Evolutionary conservation across 306 rosid species (phyloP).

Genomic region (Castanea crenata): DNA sequence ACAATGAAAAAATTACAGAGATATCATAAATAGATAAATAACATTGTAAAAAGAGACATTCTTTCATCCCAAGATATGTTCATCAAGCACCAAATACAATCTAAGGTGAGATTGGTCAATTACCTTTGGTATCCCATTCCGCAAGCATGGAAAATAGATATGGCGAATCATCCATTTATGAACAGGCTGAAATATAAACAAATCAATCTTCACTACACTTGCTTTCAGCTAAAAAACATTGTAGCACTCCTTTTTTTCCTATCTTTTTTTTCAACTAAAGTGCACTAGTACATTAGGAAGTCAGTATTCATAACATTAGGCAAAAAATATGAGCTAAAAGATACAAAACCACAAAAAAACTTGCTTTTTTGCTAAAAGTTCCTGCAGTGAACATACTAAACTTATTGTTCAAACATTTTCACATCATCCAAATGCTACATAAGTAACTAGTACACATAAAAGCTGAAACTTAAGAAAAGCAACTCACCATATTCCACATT

Average conservation of each 20-base stretch:
- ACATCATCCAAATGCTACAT: background rate
- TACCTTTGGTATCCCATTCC: conserved; percentile 86
- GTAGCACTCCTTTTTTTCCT: background rate
- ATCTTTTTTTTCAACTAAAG: background rate
- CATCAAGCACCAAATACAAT: background rate
- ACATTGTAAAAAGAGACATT: background rate
- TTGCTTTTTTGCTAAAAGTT: background rate
- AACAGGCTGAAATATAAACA: conserved; percentile 68
- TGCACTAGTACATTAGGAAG: background rate
- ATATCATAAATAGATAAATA: background rate
- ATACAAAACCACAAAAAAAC: background rate
- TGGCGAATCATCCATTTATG: conserved; percentile 99
- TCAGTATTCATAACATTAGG: background rate
- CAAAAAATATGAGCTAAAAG: background rate
- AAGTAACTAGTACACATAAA: conserved; percentile 5
- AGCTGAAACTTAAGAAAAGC: conserved; percentile 10
- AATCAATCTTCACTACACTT: conserved; percentile 25
- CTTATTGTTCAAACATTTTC: background rate
- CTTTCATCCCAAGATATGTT: background rate
- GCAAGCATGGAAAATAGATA: conserved; percentile 83
- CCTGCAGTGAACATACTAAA: background rate
- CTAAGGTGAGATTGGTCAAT: conserved; percentile 2
- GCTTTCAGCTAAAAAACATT: conserved; percentile 7
- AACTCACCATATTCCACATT: conserved; percentile 96
- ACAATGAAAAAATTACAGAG: background rate